phyloP scores from a whole-genome alignment of 176 grass and related monocot species.

The Sorghum bicolor region Sorghum_bicolor_NCBIv3 NC_012871.2:73152001-73152500 shows the following conservation, averaged over 20 bases:
- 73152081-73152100: not conserved
- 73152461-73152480: not conserved
- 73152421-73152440: too few species aligned
- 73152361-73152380: not conserved
- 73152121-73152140: not conserved
- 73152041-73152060: not conserved
- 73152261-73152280: not conserved
- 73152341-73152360: not conserved
- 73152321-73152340: not conserved
- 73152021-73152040: not conserved
- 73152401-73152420: not conserved
- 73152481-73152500: not conserved
- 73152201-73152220: too few species aligned
- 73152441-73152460: not conserved
- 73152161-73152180: not conserved
- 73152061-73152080: not conserved
- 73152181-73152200: not conserved
- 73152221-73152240: constrained; percentile 1
- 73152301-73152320: not conserved
- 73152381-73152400: not conserved
- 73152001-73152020: not conserved
- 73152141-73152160: constrained; percentile 31
- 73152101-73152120: not conserved
- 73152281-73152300: not conserved
- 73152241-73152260: not conserved